Base-by-base conservation (phyloP, 2,329 filamentous ascomycete species). In the Meredithiella fracta region DNA sequence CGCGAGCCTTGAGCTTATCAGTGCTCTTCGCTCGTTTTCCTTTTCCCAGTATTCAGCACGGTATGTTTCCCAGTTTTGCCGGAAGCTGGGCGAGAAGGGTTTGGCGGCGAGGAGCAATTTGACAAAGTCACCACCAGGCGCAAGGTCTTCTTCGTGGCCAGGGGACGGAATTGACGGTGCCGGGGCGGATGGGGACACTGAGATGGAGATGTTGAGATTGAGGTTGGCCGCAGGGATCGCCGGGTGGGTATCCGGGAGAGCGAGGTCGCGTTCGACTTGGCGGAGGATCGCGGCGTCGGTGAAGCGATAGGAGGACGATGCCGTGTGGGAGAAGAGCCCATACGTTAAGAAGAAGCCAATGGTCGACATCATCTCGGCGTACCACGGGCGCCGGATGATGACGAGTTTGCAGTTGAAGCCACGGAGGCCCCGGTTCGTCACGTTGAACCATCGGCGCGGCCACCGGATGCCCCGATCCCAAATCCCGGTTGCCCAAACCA, bases 341-440 rank as follows among this genome's bases (percentile, higher is more conserved):
- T 86, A 86, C 0, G 88, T 90, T 59, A 92, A 77, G 59, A 94
- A 77, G 68, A 91, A 94, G 11, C 76, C 81, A 49, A 85, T 65
- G 55, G 85, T 84, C 3, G 83, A 85, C 17, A 86, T 70, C 25
- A 84, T 66, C 66, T 96, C 91, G 59, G 80, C 79, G 78, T 83
- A 89, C 80, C 86, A 89, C 0, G 86, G 78, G 11, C 87, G 81
- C 63, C 86, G 82, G 56, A 94, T 85, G 57, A 97, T 77, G 55
- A 98, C 89, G 51, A 98, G 82, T 71, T 98, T 97, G 70, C 89
- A 87, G 69, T 98, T 98, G 78, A 97, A 94, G 56, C 79, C 85
- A 59, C 92, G 78, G 60, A 98, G 73, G 11, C 92, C 92, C 55
- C 92, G 78, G 67, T 98, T 98, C 40, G 90, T 86, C 60, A 90